Evolutionary conservation across 2,329 filamentous ascomycete species (phyloP), one percentile per base, ranked within the genome.

Genomic region (Verticillium longisporum): DNA sequence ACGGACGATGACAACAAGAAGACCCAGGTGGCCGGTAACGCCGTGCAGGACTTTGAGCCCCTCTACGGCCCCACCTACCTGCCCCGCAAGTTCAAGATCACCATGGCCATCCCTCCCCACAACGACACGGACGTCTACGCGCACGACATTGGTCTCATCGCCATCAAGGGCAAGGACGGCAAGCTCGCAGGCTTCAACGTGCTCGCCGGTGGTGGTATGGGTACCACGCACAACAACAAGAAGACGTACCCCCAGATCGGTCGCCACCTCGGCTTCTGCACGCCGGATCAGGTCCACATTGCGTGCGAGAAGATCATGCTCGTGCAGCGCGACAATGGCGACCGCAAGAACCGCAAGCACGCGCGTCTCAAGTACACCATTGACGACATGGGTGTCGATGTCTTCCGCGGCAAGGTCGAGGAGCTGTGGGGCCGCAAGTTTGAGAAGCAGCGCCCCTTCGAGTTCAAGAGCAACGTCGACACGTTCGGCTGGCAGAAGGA

Each of bases 331-430:
- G 95, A 99, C 76, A 77, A 92, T 68, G 95, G 95, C 71, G 94
- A 99, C 78, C 92, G 95, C 71, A 96, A 93, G 83, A 97, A 99
- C 86, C 90, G 95, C 73, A 99, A 99, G 85, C 94, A 99, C 74
- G 95, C 95, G 55, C 90, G 95, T 80, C 89, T 99, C 78, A 99
- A 99, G 88, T 99, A 99, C 82, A 99, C 95, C 66, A 92, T 99
- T 66, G 95, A 99, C 73, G 93, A 97, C 76, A 90, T 99, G 88
- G 90, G 91, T 61, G 86, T 97, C 45, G 92, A 96, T 63, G 88
- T 90, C 65, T 99, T 95, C 89, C 88, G 88, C 66, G 77, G 78
- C 75, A 96, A 97, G 81, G 95, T 98, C 7, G 94, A 99, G 80
- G 91, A 91, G 67, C 83, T 96, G 53, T 92, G 94, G 84, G 92